Base-by-base conservation (phyloP, 805 yeast species). In the Saturnispora kantuleensis region DNA sequence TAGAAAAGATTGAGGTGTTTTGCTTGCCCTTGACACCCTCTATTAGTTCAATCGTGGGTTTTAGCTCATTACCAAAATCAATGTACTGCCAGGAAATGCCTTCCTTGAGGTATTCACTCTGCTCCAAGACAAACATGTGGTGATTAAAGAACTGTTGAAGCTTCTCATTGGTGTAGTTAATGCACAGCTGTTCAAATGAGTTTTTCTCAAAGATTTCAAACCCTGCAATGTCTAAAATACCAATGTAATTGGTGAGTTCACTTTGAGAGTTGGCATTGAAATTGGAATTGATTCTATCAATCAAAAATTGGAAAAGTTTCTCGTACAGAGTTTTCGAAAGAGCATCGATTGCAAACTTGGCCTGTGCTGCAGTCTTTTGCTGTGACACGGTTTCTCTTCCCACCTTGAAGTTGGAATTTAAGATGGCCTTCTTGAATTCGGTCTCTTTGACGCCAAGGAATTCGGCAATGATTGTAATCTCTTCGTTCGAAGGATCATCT, bases 31-130 rank as follows among this genome's bases (percentile, higher is more conserved):
- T 56, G 54, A 65, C 69, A 52, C 59, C 80, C 64, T 93, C 98
- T 43, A 93, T 89, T 45, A 93, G 68, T 54, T 89, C 95, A 41
- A 93, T 93, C 0, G 98, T 90, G 21, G 94, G 94, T 59, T 90
- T 96, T 45, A 93, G 69, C 60, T 93, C 97, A 49, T 81, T 84
- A 12, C 98, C 98, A 64, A 88, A 93, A 59, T 93, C 98, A 41
- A 90, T 82, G 53, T 81, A 90, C 47, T 75, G 72, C 81, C 81
- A 76, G 50, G 73, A 73, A 38, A 76, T 76, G 42, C 76, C 76
- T 56, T 76, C 81, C 44, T 76, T 65, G 44, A 76, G 54, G 49
- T 76, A 76, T 54, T 76, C 81, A 49, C 76, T 74, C 56, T 76
- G 81, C 56, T 76, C 81, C 39, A 76, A 60, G 11, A 74, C 77